Evolutionary conservation across 495 filamentous ascomycete species (phyloP).

Genomic region (Margaritispora aquatica): DNA sequence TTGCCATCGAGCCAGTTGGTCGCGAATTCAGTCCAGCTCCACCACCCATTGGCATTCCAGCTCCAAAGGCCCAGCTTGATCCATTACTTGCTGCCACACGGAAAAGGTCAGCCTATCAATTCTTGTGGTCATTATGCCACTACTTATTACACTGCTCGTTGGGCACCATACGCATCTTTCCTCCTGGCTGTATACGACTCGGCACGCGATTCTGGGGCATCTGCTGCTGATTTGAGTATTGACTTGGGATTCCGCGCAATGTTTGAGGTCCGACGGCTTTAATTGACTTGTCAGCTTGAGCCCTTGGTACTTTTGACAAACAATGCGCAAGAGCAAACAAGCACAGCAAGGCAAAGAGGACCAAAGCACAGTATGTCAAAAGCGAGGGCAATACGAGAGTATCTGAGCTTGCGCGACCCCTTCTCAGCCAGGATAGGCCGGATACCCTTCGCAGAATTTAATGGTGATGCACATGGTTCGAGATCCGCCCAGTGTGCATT

Average conservation of each 20-base stretch:
- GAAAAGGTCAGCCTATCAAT: slow-evolving; percentile 19
- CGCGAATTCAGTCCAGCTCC: slow-evolving; percentile 53
- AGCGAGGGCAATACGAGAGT: not conserved
- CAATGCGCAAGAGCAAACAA: not conserved
- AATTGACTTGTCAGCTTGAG: not conserved
- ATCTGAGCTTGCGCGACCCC: not conserved
- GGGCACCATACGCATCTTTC: slow-evolving; percentile 59
- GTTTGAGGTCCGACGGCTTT: slow-evolving; percentile 62
- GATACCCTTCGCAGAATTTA: too few species aligned
- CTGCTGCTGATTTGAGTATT: slow-evolving; percentile 60
- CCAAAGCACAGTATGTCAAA: not conserved
- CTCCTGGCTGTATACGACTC: slow-evolving; percentile 67
- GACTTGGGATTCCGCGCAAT: slow-evolving; percentile 60
- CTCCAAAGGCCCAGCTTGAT: slow-evolving; percentile 66
- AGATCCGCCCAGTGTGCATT: not conserved
- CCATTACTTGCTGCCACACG: slow-evolving; percentile 50
- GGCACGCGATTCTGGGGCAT: slow-evolving; percentile 58
- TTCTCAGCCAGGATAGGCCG: too few species aligned
- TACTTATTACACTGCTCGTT: not conserved
- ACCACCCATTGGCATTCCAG: slow-evolving; percentile 62
- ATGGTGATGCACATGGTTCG: not conserved
- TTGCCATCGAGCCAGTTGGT: slow-evolving; percentile 55
- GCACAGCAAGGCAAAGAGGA: not conserved
- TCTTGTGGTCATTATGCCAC: not conserved
- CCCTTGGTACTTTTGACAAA: not conserved